phyloP scores from a whole-genome alignment of 225 moss, liverwort and hornwort genomes.

The Physcomitrellopsis africana region DNA sequence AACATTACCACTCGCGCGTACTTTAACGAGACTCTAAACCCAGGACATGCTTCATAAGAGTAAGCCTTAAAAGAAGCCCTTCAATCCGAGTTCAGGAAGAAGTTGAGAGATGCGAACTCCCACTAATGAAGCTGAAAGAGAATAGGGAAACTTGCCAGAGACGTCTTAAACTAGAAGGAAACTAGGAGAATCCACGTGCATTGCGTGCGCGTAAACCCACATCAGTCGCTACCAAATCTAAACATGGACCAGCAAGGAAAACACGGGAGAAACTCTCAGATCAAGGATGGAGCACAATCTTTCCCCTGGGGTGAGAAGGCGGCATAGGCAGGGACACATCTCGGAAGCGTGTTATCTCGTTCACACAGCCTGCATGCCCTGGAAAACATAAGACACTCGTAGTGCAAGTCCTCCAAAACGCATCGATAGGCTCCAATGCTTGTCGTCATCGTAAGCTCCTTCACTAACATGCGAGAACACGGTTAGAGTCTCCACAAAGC shows the following conservation, averaged over 20 bases:
- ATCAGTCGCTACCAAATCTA: conserved; percentile 9
- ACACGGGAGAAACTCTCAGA: conserved; percentile 20
- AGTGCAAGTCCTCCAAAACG: too few relatives aligned
- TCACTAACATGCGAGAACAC: too few relatives aligned
- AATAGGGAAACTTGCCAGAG: not conserved
- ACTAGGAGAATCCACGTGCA: conserved; percentile 14
- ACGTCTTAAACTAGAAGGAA: not conserved
- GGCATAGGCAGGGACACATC: conserved; percentile 20
- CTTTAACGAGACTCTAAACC: conserved; percentile 1
- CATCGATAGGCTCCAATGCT: too few relatives aligned
- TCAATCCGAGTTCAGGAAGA: not conserved
- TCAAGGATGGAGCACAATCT: conserved; percentile 15
- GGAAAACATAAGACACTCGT: conserved; percentile 11
- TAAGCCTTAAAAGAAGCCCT: not conserved
- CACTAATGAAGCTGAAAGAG: conserved; percentile 3
- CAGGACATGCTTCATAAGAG: not conserved
- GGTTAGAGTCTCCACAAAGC: too few relatives aligned
- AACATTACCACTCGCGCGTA: not conserved
- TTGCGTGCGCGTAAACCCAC: conserved; percentile 21
- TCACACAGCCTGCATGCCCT: conserved; percentile 28
- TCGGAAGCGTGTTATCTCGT: conserved; percentile 30
- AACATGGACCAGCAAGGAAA: conserved; percentile 7
- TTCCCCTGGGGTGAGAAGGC: conserved; percentile 6
- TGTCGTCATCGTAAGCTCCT: too few relatives aligned
- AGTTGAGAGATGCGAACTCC: not conserved